Conservation (phyloP, 2,329 filamentous ascomycete species). For the Aphanocladium album region DNA sequence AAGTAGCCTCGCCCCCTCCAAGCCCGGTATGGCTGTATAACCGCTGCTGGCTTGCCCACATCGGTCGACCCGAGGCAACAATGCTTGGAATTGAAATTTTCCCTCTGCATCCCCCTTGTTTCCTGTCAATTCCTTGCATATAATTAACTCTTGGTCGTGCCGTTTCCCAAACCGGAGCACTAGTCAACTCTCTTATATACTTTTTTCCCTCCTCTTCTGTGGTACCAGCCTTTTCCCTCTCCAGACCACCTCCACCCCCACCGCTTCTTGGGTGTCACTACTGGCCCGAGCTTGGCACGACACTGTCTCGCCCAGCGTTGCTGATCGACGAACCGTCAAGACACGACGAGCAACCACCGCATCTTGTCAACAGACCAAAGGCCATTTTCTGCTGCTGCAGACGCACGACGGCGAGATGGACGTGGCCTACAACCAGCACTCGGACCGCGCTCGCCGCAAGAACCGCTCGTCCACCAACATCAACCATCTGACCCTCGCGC, state of each 20-base stretch:
- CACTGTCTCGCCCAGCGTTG: background rate
- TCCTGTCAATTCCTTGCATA: background rate
- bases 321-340: background rate
- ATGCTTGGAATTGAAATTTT: background rate
- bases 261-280: conserved; percentile 1
- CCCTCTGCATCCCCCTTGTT: background rate
- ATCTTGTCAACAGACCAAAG: background rate
- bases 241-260: background rate
- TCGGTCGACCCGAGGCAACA: conserved; percentile 10
- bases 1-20: background rate
- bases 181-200: background rate
- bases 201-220: background rate
- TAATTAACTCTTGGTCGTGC: background rate
- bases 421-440: conserved; percentile 55
- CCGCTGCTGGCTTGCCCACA: conserved; percentile 8
- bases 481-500: conserved; percentile 58
- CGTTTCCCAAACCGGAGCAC: background rate
- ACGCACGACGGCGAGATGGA: conserved; percentile 42
- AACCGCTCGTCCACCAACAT: conserved; percentile 55
- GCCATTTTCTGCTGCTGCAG: background rate
- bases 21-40: background rate
- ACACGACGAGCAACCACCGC: background rate
- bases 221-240: background rate
- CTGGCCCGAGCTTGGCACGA: background rate
- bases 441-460: conserved; percentile 52